Conservation (phyloP, 768 basidiomycete genomes). For the Rhodotorula kratochvilovae region DNA sequence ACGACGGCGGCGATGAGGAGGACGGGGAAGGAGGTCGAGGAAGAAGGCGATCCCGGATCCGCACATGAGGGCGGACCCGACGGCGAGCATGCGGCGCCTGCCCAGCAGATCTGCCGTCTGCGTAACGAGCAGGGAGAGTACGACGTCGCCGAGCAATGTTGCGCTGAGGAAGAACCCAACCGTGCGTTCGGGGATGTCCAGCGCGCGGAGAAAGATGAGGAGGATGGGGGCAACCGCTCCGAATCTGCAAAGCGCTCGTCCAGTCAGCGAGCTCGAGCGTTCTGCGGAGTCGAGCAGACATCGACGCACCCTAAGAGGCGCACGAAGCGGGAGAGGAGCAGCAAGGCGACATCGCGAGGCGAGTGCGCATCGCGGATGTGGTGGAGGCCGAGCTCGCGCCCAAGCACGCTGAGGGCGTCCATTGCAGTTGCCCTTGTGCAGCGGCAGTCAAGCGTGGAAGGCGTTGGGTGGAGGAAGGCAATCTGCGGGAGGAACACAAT, state of each 20-base stretch:
- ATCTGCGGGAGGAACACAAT: too few species aligned
- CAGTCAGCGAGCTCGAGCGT: too few species aligned
- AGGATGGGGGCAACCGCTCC: slow-evolving; percentile 35
- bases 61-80: slow-evolving; percentile 43
- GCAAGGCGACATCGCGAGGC: background rate
- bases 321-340: slow-evolving; percentile 11
- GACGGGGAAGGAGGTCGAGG: background rate
- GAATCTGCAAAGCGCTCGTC: slow-evolving; percentile 39
- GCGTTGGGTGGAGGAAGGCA: too few species aligned
- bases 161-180: slow-evolving; percentile 46
- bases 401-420: background rate
- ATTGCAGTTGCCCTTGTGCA: too few species aligned
- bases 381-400: slow-evolving; percentile 13
- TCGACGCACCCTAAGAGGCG: slow-evolving; percentile 22
- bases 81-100: slow-evolving; percentile 39
- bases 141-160: slow-evolving; percentile 38
- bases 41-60: slow-evolving; percentile 37
- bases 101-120: slow-evolving; percentile 44
- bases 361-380: slow-evolving; percentile 14
- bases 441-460: background rate
- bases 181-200: slow-evolving; percentile 41
- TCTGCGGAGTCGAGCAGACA: too few species aligned
- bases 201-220: slow-evolving; percentile 20
- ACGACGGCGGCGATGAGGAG: slow-evolving; percentile 31
- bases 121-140: slow-evolving; percentile 41